Base-by-base conservation (phyloP, 495 filamentous ascomycete species). In the Penicillium coffeae region DNA sequence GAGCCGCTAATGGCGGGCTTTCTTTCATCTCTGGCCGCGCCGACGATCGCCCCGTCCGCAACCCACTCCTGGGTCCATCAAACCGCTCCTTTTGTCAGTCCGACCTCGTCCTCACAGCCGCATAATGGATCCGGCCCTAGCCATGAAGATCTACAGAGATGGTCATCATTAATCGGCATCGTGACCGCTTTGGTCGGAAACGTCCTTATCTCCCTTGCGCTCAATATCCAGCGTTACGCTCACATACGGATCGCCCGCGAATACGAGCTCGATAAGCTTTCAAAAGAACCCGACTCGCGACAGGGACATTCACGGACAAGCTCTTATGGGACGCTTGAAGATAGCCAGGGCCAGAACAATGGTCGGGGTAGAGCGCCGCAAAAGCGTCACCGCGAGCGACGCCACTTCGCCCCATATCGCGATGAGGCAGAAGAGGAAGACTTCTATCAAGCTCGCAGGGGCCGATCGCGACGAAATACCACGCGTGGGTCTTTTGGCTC, bases 141-240 rank as follows among this genome's bases (percentile, higher is more conserved):
- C 21, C 65, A 66, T 25, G 65, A 67, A 19, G 65, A 79, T 1
- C 66, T 88, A 7, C 80, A 83, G 45, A 75, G 87, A 58, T 96
- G 91, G 90, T 93, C 88, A 9, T 92, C 89, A 1, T 69, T 96
- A 47, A 97, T 98, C 57, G 93, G 93, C 56, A 96, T 98, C 58
- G 65, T 90, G 38, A 91, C 91, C 1, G 92, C 93, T 33, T 90
- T 98, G 61, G 74, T 80, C 39, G 93, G 93, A 27, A 97, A 96
- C 63, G 75, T 96, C 27, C 74, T 98, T 45, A 97, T 98, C 32
- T 94, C 91, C 3, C 77, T 97, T 45, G 93, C 93, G 12, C 86
- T 98, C 47, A 98, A 98, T 55, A 89, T 93, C 38, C 93, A 97
- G 65, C 88, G 94, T 43, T 96, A 96, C 63, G 90, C 91, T 14